Evolutionary conservation across 2,329 filamentous ascomycete species (phyloP).

Genomic region (Xylaria sp.): DNA sequence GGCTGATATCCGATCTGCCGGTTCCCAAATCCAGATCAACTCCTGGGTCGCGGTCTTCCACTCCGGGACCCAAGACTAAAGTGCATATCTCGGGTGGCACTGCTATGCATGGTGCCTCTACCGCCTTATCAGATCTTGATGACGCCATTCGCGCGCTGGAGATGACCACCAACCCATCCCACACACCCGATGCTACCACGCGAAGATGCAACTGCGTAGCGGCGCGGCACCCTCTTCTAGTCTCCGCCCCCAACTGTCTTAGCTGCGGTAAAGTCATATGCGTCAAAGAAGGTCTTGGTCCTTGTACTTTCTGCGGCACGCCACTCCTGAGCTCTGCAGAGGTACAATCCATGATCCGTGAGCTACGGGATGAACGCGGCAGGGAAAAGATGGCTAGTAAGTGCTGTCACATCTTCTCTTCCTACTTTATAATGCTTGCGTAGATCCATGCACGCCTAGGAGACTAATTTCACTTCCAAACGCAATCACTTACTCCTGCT

Average conservation of each 20-base stretch:
- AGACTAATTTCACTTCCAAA: neutral
- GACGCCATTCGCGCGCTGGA: slow-evolving; percentile 90
- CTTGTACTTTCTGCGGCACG: slow-evolving; percentile 88
- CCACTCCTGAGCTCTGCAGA: slow-evolving; percentile 78
- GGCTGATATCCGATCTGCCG: slow-evolving; percentile 82
- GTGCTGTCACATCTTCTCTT: neutral
- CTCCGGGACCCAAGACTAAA: slow-evolving; percentile 69
- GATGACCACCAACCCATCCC: slow-evolving; percentile 86
- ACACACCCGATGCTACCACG: slow-evolving; percentile 66
- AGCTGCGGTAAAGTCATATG: slow-evolving; percentile 96
- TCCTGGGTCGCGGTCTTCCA: slow-evolving; percentile 63
- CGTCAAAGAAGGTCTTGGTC: slow-evolving; percentile 90
- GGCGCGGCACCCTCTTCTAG: slow-evolving; percentile 84
- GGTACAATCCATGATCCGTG: slow-evolving; percentile 84
- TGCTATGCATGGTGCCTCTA: slow-evolving; percentile 84
- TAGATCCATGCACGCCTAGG: neutral
- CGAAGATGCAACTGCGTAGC: slow-evolving; percentile 90
- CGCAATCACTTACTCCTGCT: slow-evolving; percentile 13
- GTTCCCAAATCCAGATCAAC: slow-evolving; percentile 68
- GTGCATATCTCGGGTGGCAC: slow-evolving; percentile 79
- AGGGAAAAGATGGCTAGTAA: slow-evolving; percentile 78
- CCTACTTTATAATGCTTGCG: no score
- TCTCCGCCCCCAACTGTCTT: slow-evolving; percentile 92
- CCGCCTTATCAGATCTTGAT: slow-evolving; percentile 75
- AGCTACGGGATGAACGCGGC: slow-evolving; percentile 86